Base-by-base conservation (phyloP, 2,329 filamentous ascomycete species). In the Leptodontidium sp. region DNA sequence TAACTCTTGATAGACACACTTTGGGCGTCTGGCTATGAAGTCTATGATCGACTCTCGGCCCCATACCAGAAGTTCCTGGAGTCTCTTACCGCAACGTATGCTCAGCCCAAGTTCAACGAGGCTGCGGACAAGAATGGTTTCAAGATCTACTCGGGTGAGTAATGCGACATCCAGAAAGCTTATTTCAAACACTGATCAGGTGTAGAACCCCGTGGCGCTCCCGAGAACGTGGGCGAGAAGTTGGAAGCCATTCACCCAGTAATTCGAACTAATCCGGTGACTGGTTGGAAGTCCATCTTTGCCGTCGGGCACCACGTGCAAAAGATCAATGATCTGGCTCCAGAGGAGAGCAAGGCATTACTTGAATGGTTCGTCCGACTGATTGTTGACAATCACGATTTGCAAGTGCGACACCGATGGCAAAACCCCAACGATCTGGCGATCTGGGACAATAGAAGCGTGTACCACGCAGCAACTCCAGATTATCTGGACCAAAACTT, bases 1-100 rank as follows among this genome's bases (percentile, higher is more conserved):
- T 71, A 43, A 70, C 45, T 21, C 32, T 45, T n/a, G 17, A 81
- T 40, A 84, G 84, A 86, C 77, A 91, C 90, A 0, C 83, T 91
- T 6, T 91, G 89, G 88, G 89, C 89, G 0, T 89, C 87, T 0
- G 88, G 88, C 0, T 91, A 91, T 75, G 88, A 91, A 73, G 78
- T 90, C 12, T 91, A 90, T 74, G 89, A 92, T 73, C 84, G 87
- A 21, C 82, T 92, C 66, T 88, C 86, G 2, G 79, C 81, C 1
- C 81, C 86, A 0, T 85, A 86, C 62, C 87, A 87, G 68, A 80
- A 80, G 29, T 90, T 90, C 77, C 82, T 90, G 35, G 88, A 91
- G 65, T 77, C 78, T 0, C 78, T 91, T 8, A 90, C 86, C 0
- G 88, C 84, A 2, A 87, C 85, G 80, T 85, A 84, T 70, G 82